These are phyloP conservation scores for Calvatia gigantea DNA, from an alignment of 768 basidiomycete genomes.

Conservation along the genomic window DNA sequence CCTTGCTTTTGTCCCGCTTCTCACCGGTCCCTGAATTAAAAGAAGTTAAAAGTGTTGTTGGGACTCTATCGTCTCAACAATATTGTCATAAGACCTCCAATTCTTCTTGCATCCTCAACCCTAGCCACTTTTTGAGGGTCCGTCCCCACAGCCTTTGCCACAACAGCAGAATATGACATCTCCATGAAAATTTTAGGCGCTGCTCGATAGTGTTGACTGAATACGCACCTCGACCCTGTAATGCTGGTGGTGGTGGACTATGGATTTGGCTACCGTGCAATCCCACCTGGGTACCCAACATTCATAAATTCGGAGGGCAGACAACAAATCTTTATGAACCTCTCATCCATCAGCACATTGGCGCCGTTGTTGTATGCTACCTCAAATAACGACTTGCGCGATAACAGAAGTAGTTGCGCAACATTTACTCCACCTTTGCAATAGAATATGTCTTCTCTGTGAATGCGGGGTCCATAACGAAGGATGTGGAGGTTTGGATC, in stretches of 20 bases:
- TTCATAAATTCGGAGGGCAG: background rate
- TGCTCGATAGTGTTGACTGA: background rate
- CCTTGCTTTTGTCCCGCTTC: background rate
- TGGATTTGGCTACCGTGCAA: background rate
- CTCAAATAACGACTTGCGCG: constrained; percentile 14
- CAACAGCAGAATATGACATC: background rate
- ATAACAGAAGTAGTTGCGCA: constrained; percentile 10
- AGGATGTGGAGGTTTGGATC: background rate
- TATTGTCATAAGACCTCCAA: constrained; percentile 79
- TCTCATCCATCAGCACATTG: constrained; percentile 15
- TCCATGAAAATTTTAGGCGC: background rate
- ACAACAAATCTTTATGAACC: background rate
- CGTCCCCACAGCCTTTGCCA: background rate
- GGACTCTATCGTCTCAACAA: constrained; percentile 29
- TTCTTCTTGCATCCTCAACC: constrained; percentile 52
- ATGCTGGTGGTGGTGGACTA: background rate
- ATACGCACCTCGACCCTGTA: constrained; percentile 3
- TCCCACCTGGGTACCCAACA: background rate
- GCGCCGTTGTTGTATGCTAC: constrained; percentile 8
- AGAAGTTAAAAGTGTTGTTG: background rate
- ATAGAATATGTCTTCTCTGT: constrained; percentile 11
- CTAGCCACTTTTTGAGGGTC: constrained; percentile 65
- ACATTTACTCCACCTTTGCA: constrained; percentile 17
- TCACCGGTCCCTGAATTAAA: background rate
- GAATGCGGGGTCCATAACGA: constrained; percentile 13